phyloP scores from a whole-genome alignment of 345 rosid genomes.

The Salix brachista region DNA sequence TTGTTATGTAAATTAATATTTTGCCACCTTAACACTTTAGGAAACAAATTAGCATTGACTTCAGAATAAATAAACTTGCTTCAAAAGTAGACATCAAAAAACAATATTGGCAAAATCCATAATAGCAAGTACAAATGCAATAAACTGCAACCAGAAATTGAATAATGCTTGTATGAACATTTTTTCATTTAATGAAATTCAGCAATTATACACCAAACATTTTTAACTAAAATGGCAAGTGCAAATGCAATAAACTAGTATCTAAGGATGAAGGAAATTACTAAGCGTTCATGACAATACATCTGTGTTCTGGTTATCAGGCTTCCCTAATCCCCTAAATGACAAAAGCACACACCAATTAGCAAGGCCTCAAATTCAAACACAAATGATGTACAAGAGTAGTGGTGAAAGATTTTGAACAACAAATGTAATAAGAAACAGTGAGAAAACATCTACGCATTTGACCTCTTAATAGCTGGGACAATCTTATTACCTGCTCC shows the following conservation, averaged over 20 bases:
- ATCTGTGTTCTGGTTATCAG: constrained; percentile 42
- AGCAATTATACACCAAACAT: constrained; percentile 11
- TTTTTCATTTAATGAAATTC: constrained; percentile 1
- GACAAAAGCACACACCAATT: constrained; percentile 41
- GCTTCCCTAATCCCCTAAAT: constrained; percentile 59
- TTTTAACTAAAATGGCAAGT: constrained; percentile 7
- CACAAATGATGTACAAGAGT: not conserved
- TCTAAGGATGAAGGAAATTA: constrained; percentile 48
- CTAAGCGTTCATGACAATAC: constrained; percentile 43
- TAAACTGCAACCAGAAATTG: not conserved
- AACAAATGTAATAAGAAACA: constrained; percentile 15
- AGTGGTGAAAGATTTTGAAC: not conserved
- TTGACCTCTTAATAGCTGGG: not conserved
- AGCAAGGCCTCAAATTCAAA: constrained; percentile 26
- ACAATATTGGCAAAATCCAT: not conserved
- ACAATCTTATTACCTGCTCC: constrained; percentile 70
- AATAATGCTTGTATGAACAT: not conserved
- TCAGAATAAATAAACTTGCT: not conserved
- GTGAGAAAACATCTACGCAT: not conserved
- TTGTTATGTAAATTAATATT: not conserved
- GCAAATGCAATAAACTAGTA: constrained; percentile 17
- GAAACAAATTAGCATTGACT: not conserved
- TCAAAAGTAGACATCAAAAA: not conserved
- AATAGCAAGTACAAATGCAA: not conserved
- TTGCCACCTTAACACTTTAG: not conserved